These are phyloP conservation scores for Phoenix dactylifera DNA, from an alignment of 176 grass and related monocot genomes.

Conservation along the genomic window DNA sequence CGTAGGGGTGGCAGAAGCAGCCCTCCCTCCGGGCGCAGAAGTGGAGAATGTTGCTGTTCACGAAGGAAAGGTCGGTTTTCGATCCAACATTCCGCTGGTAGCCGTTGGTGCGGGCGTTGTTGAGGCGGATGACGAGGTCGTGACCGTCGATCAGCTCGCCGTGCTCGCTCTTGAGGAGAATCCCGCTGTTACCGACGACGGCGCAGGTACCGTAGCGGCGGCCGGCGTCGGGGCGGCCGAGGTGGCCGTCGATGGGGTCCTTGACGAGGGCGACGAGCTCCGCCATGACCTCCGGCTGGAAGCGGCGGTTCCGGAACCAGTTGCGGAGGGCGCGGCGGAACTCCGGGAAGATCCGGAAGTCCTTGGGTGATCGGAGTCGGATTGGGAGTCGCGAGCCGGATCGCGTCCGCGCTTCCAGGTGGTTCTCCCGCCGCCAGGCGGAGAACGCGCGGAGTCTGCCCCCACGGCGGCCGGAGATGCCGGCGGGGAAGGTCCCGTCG, in stretches of 20 bases:
- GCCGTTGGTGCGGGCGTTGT: conserved; percentile 49
- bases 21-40: conserved; percentile 25
- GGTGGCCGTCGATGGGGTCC: conserved; percentile 45
- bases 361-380: conserved; percentile 8
- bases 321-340: conserved; percentile 19
- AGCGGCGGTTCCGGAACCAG: conserved; percentile 38
- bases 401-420: conserved; percentile 2
- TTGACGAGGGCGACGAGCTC: conserved; percentile 65
- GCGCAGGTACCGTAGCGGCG: conserved; percentile 28
- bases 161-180: conserved; percentile 23
- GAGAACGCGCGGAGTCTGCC: background rate
- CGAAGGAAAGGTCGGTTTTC: conserved; percentile 45
- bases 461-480: conserved; percentile 12
- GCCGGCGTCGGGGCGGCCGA: background rate
- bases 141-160: conserved; percentile 51
- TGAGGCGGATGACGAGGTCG: conserved; percentile 68
- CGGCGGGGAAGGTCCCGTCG: conserved; percentile 47
- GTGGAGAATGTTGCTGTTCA: conserved; percentile 61
- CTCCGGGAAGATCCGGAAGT: conserved; percentile 8
- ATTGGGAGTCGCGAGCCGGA: background rate
- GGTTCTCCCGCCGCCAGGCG: conserved; percentile 20
- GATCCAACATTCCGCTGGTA: conserved; percentile 36
- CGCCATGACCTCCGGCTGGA: conserved; percentile 50
- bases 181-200: conserved; percentile 56
- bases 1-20: conserved; percentile 58